Evolutionary conservation across 805 yeast genomes (phyloP).

Genomic region (Kazachstania bromeliacearum): DNA sequence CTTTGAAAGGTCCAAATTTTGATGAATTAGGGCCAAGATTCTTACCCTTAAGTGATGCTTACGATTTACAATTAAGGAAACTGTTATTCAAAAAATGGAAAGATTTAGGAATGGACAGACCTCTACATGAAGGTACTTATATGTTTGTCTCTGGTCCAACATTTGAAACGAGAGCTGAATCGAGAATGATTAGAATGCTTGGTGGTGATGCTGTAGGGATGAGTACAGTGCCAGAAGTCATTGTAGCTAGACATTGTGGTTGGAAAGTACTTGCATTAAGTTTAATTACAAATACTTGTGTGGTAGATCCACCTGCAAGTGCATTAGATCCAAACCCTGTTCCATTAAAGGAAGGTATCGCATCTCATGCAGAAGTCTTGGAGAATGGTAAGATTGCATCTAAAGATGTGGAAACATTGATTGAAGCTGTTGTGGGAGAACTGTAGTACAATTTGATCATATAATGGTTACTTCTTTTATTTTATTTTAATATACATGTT

Average conservation of each 20-base stretch:
- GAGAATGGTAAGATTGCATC: conserved; percentile 77
- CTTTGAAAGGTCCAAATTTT: conserved; percentile 80
- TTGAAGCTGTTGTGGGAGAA: conserved; percentile 50
- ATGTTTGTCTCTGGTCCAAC: conserved; percentile 88
- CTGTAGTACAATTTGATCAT: conserved; percentile 11
- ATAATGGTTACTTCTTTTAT: too few species aligned
- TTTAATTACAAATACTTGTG: conserved; percentile 77
- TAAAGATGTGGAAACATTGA: conserved; percentile 61
- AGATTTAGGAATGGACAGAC: conserved; percentile 41
- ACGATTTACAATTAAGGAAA: conserved; percentile 62
- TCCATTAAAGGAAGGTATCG: conserved; percentile 61
- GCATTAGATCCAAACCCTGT: conserved; percentile 47
- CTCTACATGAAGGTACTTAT: conserved; percentile 79
- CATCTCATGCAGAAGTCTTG: conserved; percentile 86
- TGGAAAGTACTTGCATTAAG: conserved; percentile 76
- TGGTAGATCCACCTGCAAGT: conserved; percentile 58
- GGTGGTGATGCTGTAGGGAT: conserved; percentile 97
- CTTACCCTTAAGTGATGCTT: conserved; percentile 82
- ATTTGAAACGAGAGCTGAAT: conserved; percentile 87
- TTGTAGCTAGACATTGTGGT: conserved; percentile 84
- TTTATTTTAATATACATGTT: too few species aligned
- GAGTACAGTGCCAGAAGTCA: conserved; percentile 96
- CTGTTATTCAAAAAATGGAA: conserved; percentile 47
- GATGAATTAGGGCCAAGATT: conserved; percentile 78
- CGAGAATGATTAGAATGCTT: conserved; percentile 52